A percentile compares a stretch with the other conserved stretches of the same genome.
Evolutionary conservation across 257 asterid species (phyloP).

Genomic region (Rehmannia glutinosa): DNA sequence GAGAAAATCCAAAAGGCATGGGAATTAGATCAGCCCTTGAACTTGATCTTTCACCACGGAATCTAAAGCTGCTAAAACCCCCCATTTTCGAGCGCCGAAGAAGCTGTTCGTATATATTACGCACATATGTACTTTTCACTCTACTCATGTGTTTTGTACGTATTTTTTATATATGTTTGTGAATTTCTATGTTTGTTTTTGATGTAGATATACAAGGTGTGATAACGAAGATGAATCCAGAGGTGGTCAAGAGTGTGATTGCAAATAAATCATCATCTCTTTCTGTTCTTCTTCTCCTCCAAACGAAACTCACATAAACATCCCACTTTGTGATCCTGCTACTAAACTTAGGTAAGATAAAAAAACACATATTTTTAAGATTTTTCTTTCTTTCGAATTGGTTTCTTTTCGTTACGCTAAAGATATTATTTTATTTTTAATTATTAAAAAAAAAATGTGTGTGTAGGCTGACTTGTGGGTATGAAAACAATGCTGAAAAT

Average conservation of each 20-base stretch:
- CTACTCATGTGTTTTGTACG: not conserved
- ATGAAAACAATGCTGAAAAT: not conserved
- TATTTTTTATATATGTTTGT: not conserved
- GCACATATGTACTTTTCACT: not conserved
- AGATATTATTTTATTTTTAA: too few relatives aligned
- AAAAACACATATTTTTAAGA: not conserved
- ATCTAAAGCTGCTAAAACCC: too few relatives aligned
- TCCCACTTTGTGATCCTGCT: slow-evolving; percentile 16
- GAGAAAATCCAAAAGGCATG: too few relatives aligned
- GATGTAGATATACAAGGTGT: slow-evolving; percentile 42
- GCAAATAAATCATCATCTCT: slow-evolving; percentile 8
- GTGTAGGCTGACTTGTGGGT: not conserved
- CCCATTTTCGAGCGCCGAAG: slow-evolving; percentile 25
- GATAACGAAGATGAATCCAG: slow-evolving; percentile 51
- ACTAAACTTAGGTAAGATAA: slow-evolving; percentile 19
- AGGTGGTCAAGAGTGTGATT: slow-evolving; percentile 43
- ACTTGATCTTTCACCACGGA: too few relatives aligned
- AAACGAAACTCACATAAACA: too few relatives aligned
- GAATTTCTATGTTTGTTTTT: not conserved
- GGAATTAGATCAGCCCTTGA: not conserved
- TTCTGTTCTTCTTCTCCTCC: too few relatives aligned
- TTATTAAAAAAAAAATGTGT: too few relatives aligned
- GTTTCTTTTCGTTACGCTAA: not conserved
- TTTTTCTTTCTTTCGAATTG: not conserved
- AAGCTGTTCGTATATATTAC: slow-evolving; percentile 28